Conservation (phyloP, 768 basidiomycete genomes). For the Xerocomellus intermedius region DNA sequence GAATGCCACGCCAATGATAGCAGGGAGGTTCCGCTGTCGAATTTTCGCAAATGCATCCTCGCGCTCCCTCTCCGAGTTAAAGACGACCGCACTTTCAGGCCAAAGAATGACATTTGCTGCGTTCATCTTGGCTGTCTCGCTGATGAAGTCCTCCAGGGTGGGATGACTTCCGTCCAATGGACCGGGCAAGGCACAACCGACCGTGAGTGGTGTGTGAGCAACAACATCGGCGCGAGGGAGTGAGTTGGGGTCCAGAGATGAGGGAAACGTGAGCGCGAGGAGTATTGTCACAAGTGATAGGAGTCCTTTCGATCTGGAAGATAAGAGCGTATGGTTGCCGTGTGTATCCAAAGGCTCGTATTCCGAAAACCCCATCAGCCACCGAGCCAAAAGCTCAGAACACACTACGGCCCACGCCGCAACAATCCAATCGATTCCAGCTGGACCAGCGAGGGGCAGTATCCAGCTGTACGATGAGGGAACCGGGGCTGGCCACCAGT, state of each 20-base stretch:
- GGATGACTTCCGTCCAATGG: constrained; percentile 42
- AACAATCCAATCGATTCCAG: constrained; percentile 67
- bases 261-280: constrained; percentile 52
- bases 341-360: constrained; percentile 12
- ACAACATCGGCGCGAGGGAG: constrained; percentile 38
- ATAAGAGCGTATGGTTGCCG: constrained; percentile 9
- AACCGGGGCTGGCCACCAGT: constrained; percentile 61
- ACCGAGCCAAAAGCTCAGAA: constrained; percentile 51
- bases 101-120: constrained; percentile 63
- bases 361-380: constrained; percentile 49
- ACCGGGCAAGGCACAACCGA: constrained; percentile 69
- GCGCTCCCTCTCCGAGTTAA: constrained; percentile 51
- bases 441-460: constrained; percentile 53
- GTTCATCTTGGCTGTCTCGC: constrained; percentile 49
- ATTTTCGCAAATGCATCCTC: constrained; percentile 48
- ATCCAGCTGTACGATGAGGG: constrained; percentile 63
- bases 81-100: constrained; percentile 78
- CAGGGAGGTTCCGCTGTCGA: constrained; percentile 23
- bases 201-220: constrained; percentile 52
- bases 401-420: constrained; percentile 74
- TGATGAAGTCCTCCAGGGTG: constrained; percentile 59
- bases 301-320: constrained; percentile 26
- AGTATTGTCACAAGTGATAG: constrained; percentile 42
- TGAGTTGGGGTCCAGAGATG: constrained; percentile 42
- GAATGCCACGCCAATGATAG: constrained; percentile 69